Conservation (phyloP, 345 rosid species). For the Capsella bursapastoris region DNA sequence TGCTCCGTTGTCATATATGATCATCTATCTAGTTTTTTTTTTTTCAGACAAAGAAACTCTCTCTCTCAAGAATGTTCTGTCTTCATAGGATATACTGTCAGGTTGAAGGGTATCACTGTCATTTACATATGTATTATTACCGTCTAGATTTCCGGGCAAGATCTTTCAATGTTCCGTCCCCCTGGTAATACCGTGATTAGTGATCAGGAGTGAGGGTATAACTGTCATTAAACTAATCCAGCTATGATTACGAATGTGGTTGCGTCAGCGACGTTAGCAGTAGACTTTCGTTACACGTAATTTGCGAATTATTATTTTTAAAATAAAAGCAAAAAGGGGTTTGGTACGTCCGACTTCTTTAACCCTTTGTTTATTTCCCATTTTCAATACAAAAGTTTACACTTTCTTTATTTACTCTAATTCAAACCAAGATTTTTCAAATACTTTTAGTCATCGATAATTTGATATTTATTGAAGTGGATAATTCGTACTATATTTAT, state of each 20-base stretch:
- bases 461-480: conserved; percentile 4
- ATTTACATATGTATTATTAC: not conserved
- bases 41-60: not conserved
- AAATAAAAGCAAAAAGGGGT: not conserved
- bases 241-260: conserved; percentile 30
- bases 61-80: conserved; percentile 23
- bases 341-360: conserved; percentile 12
- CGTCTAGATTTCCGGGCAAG: not conserved
- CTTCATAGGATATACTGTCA: not conserved
- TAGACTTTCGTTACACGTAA: conserved; percentile 42
- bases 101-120: conserved; percentile 22
- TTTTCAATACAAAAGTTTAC: not conserved
- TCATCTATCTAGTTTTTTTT: conserved; percentile 18
- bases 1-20: conserved; percentile 44
- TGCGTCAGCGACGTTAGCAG: conserved; percentile 34
- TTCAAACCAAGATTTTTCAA: not conserved
- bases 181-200: conserved; percentile 3
- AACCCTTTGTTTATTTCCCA: not conserved
- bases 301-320: not conserved
- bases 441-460: not conserved
- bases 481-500: not conserved
- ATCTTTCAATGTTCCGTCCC: not conserved
- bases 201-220: conserved; percentile 11
- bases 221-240: conserved; percentile 11
- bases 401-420: not conserved